Evolutionary conservation across 2,329 filamentous ascomycete species (phyloP).

Genomic region (Fusarium duplospermum): DNA sequence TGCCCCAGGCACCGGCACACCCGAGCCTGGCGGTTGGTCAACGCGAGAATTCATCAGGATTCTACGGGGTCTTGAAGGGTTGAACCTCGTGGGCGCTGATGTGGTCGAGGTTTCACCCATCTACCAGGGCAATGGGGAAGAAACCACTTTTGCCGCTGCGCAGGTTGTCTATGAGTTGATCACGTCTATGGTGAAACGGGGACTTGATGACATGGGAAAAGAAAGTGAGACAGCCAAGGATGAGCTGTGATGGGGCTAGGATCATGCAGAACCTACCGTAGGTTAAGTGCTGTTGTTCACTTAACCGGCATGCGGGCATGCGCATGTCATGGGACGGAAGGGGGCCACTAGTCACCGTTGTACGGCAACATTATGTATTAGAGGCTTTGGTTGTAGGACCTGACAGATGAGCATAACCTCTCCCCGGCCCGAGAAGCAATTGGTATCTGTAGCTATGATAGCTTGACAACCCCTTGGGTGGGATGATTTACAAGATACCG

Average conservation of each 20-base stretch:
- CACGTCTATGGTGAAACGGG: slow-evolving; percentile 75
- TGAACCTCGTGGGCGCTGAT: slow-evolving; percentile 90
- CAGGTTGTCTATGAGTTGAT: slow-evolving; percentile 87
- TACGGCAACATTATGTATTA: too few species aligned
- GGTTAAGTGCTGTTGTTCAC: too few species aligned
- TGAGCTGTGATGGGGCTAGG: slow-evolving; percentile 48
- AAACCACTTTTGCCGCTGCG: slow-evolving; percentile 82
- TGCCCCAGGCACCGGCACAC: slow-evolving; percentile 82
- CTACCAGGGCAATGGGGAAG: slow-evolving; percentile 83
- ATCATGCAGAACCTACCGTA: too few species aligned
- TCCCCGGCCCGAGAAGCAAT: too few species aligned
- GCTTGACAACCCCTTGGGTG: too few species aligned
- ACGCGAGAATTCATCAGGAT: slow-evolving; percentile 87
- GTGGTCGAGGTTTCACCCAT: slow-evolving; percentile 87
- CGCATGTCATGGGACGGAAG: too few species aligned
- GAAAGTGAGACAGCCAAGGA: slow-evolving; percentile 44
- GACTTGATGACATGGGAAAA: slow-evolving; percentile 50
- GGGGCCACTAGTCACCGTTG: too few species aligned
- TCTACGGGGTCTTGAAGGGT: slow-evolving; percentile 79
- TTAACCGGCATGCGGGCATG: too few species aligned
- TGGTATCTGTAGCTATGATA: too few species aligned
- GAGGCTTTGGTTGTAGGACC: too few species aligned
- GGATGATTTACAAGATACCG: too few species aligned
- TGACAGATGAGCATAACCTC: too few species aligned
- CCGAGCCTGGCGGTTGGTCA: slow-evolving; percentile 91